phyloP scores from a whole-genome alignment of 768 basidiomycete species.

The Rhizopogon vinicolor region DNA sequence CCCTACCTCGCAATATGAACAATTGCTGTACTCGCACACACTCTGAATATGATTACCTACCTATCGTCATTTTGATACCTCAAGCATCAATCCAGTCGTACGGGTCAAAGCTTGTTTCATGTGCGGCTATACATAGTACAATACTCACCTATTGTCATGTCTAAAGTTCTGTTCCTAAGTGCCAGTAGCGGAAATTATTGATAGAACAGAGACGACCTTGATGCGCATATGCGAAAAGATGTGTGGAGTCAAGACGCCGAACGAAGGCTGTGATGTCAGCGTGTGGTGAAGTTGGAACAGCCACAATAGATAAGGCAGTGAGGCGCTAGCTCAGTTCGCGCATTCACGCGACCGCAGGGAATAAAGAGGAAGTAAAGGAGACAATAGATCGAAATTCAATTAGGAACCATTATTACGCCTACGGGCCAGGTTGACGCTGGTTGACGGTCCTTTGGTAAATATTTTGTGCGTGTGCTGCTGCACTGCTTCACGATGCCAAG shows the following conservation, averaged over 20 bases:
- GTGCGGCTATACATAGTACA: no score
- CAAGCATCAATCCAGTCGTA: no score
- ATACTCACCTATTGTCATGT: no score
- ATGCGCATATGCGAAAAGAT: neutral
- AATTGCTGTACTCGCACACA: neutral
- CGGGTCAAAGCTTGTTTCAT: no score
- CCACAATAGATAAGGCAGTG: neutral
- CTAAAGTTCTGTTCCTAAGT: neutral
- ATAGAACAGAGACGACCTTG: neutral
- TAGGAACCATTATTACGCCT: no score
- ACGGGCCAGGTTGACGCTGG: neutral
- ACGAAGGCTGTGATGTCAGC: neutral
- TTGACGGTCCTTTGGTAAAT: neutral
- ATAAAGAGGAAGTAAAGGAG: no score
- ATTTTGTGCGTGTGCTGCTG: neutral
- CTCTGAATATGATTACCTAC: no score
- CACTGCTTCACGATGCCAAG: neutral
- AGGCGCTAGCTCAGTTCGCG: neutral
- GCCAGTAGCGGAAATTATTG: neutral
- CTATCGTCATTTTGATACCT: no score
- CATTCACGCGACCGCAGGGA: neutral
- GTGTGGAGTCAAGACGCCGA: neutral
- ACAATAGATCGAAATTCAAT: neutral
- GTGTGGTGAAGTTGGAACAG: neutral
- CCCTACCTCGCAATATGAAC: neutral